phyloP scores from a whole-genome alignment of 192 early-diverging fungal species.

The Kickxella alabastrina region DNA sequence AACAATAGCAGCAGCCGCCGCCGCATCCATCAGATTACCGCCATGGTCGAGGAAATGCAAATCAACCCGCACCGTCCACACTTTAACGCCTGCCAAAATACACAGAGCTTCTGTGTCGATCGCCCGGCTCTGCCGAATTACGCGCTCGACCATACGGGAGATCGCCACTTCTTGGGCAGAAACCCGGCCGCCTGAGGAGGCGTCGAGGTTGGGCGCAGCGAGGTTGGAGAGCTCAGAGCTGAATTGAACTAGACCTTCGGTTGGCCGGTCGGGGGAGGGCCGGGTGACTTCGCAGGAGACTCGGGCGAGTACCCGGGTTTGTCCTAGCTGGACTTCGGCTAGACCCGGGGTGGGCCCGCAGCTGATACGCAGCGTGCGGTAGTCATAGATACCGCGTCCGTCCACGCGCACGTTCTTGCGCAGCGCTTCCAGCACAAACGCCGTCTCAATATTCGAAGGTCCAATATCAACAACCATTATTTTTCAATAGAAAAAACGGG shows the following conservation, averaged over 20 bases:
- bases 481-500: background rate
- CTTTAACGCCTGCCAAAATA: slow-evolving; percentile 92
- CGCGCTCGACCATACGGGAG: slow-evolving; percentile 82
- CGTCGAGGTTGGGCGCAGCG: slow-evolving; percentile 73
- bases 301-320: slow-evolving; percentile 71
- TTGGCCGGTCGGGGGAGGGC: slow-evolving; percentile 71
- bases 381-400: slow-evolving; percentile 71
- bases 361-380: slow-evolving; percentile 61
- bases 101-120: slow-evolving; percentile 97
- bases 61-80: slow-evolving; percentile 90
- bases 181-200: slow-evolving; percentile 51
- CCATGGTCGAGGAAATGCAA: slow-evolving; percentile 90
- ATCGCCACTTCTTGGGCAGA: slow-evolving; percentile 83
- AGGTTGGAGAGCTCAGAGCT: slow-evolving; percentile 85
- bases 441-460: slow-evolving; percentile 70
- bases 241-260: slow-evolving; percentile 83
- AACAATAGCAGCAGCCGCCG: slow-evolving; percentile 83
- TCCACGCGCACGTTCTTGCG: slow-evolving; percentile 69
- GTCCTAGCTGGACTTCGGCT: slow-evolving; percentile 76
- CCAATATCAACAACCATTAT: slow-evolving; percentile 46
- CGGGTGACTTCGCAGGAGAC: slow-evolving; percentile 68
- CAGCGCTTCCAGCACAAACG: slow-evolving; percentile 72
- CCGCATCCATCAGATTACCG: slow-evolving; percentile 91
- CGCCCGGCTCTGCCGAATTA: slow-evolving; percentile 75
- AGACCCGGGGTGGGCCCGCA: slow-evolving; percentile 70